Conservation (phyloP, 805 yeast genomes). For the Komagataella ulmi region DNA sequence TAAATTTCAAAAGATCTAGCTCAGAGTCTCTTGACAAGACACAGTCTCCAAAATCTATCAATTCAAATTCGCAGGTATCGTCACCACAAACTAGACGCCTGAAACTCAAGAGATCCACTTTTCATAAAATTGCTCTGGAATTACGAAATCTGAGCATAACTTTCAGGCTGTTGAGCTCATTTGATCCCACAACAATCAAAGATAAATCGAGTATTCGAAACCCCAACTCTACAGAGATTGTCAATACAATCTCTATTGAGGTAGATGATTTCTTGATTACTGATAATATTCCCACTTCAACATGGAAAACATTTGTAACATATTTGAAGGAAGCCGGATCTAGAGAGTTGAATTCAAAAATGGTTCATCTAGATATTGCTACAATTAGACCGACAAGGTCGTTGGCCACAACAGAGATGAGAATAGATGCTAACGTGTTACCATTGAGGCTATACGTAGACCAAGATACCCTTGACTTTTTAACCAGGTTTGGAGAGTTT, state of each 20-base stretch:
- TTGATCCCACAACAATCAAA: slow-evolving; percentile 11
- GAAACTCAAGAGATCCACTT: slow-evolving; percentile 49
- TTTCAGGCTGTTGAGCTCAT: slow-evolving; percentile 22
- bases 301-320: slow-evolving; percentile 80
- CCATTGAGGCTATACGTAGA: slow-evolving; percentile 82
- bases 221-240: slow-evolving; percentile 19
- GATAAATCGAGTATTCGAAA: slow-evolving; percentile 2
- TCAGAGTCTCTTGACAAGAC: not conserved
- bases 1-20: slow-evolving; percentile 7
- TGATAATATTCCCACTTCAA: slow-evolving; percentile 76
- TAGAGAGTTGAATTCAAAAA: slow-evolving; percentile 53
- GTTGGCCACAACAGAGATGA: slow-evolving; percentile 58
- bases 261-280: slow-evolving; percentile 44
- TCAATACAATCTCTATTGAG: slow-evolving; percentile 34
- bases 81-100: slow-evolving; percentile 22
- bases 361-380: slow-evolving; percentile 39
- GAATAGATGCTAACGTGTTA: slow-evolving; percentile 36
- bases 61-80: not conserved
- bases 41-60: not conserved
- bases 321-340: slow-evolving; percentile 58
- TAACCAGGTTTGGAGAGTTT: slow-evolving; percentile 71
- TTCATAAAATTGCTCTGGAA: slow-evolving; percentile 46
- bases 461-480: slow-evolving; percentile 84
- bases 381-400: slow-evolving; percentile 52
- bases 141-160: slow-evolving; percentile 36